These are phyloP conservation scores for Oryza glumipatula DNA, from an alignment of 176 grass and related monocot genomes.

Conservation along the genomic window DNA sequence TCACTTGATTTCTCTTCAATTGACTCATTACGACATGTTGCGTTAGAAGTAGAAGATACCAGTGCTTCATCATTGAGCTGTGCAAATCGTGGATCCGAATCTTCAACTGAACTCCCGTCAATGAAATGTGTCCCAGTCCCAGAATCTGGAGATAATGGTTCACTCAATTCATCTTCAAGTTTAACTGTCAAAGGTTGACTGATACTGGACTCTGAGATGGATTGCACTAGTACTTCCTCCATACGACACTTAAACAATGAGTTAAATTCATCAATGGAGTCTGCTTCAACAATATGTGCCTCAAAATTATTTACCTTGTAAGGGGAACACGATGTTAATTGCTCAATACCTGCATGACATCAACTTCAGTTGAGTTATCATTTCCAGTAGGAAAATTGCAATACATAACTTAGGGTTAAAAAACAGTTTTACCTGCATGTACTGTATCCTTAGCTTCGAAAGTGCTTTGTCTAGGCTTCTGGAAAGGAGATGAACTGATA, in stretches of 20 bases:
- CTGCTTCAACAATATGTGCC: conserved; percentile 17
- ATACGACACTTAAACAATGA: conserved; percentile 47
- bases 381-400: conserved; percentile 1
- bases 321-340: background rate
- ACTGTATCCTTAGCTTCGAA: conserved; percentile 25
- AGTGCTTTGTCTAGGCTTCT: background rate
- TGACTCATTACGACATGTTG: background rate
- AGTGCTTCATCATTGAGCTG: conserved; percentile 29
- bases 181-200: conserved; percentile 33
- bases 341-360: conserved; percentile 28
- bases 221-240: conserved; percentile 46
- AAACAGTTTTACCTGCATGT: conserved; percentile 40
- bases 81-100: conserved; percentile 18
- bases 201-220: conserved; percentile 43
- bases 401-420: background rate
- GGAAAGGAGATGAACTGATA: background rate
- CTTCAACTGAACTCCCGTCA: conserved; percentile 45
- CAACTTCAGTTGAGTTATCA: background rate
- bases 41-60: background rate
- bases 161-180: conserved; percentile 25
- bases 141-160: background rate
- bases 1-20: conserved; percentile 31
- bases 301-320: conserved; percentile 27
- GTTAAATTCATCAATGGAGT: conserved; percentile 37
- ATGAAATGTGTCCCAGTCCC: background rate